Conservation (phyloP, 2,329 filamentous ascomycete species). For the Juglanconis juglandina region DNA sequence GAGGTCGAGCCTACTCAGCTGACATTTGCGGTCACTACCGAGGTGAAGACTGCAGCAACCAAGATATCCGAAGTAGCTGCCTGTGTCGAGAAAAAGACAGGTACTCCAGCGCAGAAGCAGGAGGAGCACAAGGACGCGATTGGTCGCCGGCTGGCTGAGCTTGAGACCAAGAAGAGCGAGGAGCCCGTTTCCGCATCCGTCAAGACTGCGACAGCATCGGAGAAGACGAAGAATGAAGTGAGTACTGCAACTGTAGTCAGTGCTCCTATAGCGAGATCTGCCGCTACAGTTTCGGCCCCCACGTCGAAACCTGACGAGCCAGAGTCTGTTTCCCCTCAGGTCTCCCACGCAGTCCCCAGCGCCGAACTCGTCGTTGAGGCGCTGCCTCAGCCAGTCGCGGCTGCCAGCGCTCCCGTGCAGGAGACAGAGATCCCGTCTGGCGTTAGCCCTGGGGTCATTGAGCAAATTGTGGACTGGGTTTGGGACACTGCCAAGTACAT, state of each 20-base stretch:
- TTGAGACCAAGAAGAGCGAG: background rate
- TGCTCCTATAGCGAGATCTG: no score
- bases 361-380: background rate
- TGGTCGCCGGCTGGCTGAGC: background rate
- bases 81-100: background rate
- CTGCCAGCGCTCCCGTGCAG: background rate
- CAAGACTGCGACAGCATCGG: background rate
- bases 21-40: background rate
- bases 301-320: background rate
- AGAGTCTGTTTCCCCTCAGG: no score
- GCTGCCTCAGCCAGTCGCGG: background rate
- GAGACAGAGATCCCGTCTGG: background rate
- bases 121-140: background rate
- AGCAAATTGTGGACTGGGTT: background rate
- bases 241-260: background rate
- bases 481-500: background rate
- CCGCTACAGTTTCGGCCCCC: background rate
- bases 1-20: background rate
- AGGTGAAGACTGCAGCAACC: background rate
- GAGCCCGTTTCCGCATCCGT: background rate
- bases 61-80: background rate
- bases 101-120: background rate
- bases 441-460: background rate
- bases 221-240: background rate
- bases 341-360: background rate